Conservation (phyloP, 306 rosid species). For the Adenanthera pavonina region DNA sequence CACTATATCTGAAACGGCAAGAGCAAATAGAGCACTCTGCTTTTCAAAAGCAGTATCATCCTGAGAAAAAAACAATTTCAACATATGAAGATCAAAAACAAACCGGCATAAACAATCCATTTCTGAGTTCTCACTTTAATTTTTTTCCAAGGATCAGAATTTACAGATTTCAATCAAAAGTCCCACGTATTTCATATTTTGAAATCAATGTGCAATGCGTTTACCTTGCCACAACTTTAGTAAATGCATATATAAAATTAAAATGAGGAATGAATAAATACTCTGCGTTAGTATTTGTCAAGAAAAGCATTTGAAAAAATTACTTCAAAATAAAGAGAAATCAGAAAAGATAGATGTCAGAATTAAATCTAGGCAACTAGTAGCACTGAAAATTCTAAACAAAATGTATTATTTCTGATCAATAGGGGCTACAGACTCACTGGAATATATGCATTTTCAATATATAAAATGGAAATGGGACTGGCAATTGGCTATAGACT, state of each 20-base stretch:
- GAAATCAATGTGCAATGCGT: neutral
- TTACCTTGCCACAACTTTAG: neutral
- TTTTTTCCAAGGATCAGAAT: neutral
- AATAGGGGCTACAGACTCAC: neutral
- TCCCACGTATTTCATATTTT: neutral
- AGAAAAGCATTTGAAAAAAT: neutral
- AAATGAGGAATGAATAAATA: conserved; percentile 2
- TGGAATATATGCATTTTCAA: conserved; percentile 4
- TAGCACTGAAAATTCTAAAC: neutral
- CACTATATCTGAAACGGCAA: conserved; percentile 92
- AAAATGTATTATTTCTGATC: neutral
- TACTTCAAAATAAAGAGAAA: neutral
- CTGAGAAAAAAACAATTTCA: conserved; percentile 48
- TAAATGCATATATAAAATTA: neutral
- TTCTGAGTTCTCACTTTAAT: conserved; percentile 2
- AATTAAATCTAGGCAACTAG: neutral
- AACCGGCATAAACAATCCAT: neutral
- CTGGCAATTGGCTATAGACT: conserved; percentile 9
- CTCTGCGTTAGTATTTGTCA: conserved; percentile 18
- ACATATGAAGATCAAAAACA: conserved; percentile 32
- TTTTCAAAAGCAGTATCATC: conserved; percentile 96
- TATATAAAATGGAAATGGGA: conserved; percentile 27
- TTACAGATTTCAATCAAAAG: conserved; percentile 1
- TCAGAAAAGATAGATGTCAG: neutral
- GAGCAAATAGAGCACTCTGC: conserved; percentile 96